phyloP scores from a whole-genome alignment of 495 filamentous ascomycete genomes.

The Pseudomonodictys pantanalensis region DNA sequence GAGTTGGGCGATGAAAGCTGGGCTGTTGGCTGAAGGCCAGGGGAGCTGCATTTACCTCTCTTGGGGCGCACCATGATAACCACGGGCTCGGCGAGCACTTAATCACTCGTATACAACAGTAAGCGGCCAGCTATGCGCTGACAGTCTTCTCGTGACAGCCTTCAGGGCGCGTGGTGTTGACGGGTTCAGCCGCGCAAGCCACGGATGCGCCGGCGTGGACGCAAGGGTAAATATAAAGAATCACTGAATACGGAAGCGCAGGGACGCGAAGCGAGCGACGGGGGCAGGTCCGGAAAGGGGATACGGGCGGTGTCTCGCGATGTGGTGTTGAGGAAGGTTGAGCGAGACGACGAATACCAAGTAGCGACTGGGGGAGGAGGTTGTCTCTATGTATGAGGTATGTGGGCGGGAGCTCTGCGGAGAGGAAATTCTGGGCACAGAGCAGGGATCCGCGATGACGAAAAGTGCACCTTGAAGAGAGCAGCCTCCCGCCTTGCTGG shows the following conservation, averaged over 20 bases:
- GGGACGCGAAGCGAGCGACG: conserved; percentile 4
- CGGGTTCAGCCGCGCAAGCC: conserved; percentile 18
- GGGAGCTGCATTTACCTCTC: conserved; percentile 19
- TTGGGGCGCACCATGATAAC: conserved; percentile 25
- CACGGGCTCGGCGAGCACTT: neutral
- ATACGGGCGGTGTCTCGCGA: no score
- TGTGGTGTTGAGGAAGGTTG: no score
- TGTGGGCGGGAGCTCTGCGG: no score
- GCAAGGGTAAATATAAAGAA: neutral
- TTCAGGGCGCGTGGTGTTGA: neutral
- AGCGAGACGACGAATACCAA: no score
- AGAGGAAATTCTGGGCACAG: no score
- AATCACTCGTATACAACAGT: neutral
- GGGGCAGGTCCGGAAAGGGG: no score
- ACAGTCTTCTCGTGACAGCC: neutral
- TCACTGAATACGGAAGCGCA: no score
- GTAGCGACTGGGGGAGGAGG: no score
- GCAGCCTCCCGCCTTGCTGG: no score
- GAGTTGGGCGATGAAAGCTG: neutral
- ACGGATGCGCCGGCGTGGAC: conserved; percentile 11
- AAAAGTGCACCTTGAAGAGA: no score
- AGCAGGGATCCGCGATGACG: no score
- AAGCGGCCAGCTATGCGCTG: neutral
- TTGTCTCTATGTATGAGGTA: no score
- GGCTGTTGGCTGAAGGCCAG: neutral